Conservation (phyloP, 2,329 filamentous ascomycete genomes). For the Xylaria multiplex region DNA sequence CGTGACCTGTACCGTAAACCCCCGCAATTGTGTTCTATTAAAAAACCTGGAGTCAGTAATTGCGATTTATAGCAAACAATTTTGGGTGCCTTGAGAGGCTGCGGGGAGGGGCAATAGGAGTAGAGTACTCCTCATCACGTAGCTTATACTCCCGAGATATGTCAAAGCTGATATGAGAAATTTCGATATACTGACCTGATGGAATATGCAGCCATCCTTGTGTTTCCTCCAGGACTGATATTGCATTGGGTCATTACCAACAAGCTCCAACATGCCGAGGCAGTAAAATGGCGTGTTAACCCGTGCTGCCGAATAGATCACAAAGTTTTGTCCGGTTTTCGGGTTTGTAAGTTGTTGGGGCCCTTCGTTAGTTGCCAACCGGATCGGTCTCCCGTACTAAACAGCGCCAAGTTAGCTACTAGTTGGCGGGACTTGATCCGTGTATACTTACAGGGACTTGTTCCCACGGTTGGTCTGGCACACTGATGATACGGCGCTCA, state of each 20-base stretch:
- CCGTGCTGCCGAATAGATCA: conserved; percentile 52
- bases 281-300: conserved; percentile 53
- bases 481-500: conserved; percentile 50
- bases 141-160: background rate
- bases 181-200: conserved; percentile 39
- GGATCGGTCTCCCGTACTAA: conserved; percentile 48
- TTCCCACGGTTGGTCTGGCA: conserved; percentile 51
- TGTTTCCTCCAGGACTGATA: conserved; percentile 52
- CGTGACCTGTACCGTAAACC: conserved; percentile 51
- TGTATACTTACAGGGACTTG: conserved; percentile 45
- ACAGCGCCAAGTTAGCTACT: conserved; percentile 17
- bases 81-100: no score
- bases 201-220: conserved; percentile 50
- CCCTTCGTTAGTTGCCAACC: conserved; percentile 51
- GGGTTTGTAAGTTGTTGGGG: conserved; percentile 52
- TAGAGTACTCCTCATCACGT: background rate
- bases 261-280: conserved; percentile 51
- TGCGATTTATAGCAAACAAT: background rate
- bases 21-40: conserved; percentile 44
- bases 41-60: background rate
- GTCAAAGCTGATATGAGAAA: background rate
- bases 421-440: no score
- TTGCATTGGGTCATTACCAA: conserved; percentile 52
- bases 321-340: conserved; percentile 50
- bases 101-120: background rate